Conservation (phyloP, 2,329 filamentous ascomycete genomes). For the Fusarium nanum region DNA sequence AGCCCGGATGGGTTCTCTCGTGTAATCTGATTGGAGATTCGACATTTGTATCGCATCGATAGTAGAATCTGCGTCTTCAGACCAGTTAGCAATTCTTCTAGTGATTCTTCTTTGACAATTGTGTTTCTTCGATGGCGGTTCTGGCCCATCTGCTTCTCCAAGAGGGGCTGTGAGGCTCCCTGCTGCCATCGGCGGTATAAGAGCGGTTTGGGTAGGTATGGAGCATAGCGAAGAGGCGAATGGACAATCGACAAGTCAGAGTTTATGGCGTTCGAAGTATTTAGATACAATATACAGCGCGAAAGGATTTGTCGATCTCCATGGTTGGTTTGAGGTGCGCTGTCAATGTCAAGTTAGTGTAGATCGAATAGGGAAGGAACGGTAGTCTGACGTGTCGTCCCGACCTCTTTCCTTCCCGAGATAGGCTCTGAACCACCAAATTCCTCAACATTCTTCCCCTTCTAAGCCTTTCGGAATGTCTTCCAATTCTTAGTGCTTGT, state of each 20-base stretch:
- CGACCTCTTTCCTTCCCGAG: background rate
- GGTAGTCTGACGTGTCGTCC: conserved; percentile 3
- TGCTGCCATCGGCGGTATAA: background rate
- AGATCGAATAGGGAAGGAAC: background rate
- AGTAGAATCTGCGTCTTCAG: background rate
- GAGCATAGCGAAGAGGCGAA: background rate
- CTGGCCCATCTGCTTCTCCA: background rate
- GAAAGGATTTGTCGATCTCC: fast-evolving
- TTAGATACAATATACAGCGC: background rate
- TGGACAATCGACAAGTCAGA: fast-evolving
- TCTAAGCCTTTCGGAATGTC: fast-evolving
- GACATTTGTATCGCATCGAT: background rate
- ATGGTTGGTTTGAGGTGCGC: background rate
- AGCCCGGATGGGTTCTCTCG: conserved; percentile 11
- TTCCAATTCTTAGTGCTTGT: background rate
- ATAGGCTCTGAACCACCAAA: background rate
- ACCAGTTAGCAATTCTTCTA: too few species aligned
- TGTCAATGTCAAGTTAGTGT: background rate
- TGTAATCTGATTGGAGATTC: background rate
- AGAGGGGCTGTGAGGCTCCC: background rate
- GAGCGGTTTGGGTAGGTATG: background rate
- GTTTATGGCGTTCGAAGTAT: background rate
- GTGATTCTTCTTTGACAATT: background rate
- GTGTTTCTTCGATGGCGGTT: background rate
- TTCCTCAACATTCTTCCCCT: background rate